phyloP scores from a whole-genome alignment of 1,284 basidiomycete species.

The Porodaedalea pini region DNA sequence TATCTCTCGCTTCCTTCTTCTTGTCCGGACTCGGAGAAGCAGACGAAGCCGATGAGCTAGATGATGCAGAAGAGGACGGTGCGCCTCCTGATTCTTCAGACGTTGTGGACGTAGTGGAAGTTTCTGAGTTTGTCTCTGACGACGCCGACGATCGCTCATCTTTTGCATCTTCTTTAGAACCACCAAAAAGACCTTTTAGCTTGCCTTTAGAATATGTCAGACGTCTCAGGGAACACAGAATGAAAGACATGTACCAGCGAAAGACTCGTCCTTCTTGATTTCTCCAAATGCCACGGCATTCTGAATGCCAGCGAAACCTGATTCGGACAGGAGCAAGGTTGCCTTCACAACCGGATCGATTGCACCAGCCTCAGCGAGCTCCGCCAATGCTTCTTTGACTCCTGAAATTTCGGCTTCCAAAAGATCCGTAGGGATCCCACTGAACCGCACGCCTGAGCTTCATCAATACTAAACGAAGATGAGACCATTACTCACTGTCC shows the following conservation, averaged over 20 bases:
- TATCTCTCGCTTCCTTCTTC: slow-evolving; percentile 41
- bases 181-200: slow-evolving; percentile 82
- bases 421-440: slow-evolving; percentile 65
- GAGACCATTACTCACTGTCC: slow-evolving; percentile 46
- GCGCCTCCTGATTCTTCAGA: slow-evolving; percentile 28
- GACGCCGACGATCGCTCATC: slow-evolving; percentile 34
- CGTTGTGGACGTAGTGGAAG: slow-evolving; percentile 13
- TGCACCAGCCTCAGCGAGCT: slow-evolving; percentile 71
- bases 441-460: slow-evolving; percentile 27
- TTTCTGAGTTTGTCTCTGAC: slow-evolving; percentile 19
- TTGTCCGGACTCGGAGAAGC: slow-evolving; percentile 28
- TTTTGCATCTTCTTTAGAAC: slow-evolving; percentile 30
- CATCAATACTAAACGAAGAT: neutral
- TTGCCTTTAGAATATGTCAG: slow-evolving; percentile 48
- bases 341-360: slow-evolving; percentile 76
- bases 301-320: slow-evolving; percentile 76
- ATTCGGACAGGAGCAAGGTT: slow-evolving; percentile 76
- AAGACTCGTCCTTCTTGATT: slow-evolving; percentile 66
- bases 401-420: slow-evolving; percentile 67
- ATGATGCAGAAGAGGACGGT: slow-evolving; percentile 27
- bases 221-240: neutral
- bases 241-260: slow-evolving; percentile 51
- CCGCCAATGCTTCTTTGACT: slow-evolving; percentile 65
- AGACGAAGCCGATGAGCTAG: slow-evolving; percentile 22
- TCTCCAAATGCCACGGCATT: slow-evolving; percentile 75